Evolutionary conservation across 1,139 yeast species (phyloP).

Genomic region (Geotrichum phurueaensis): DNA sequence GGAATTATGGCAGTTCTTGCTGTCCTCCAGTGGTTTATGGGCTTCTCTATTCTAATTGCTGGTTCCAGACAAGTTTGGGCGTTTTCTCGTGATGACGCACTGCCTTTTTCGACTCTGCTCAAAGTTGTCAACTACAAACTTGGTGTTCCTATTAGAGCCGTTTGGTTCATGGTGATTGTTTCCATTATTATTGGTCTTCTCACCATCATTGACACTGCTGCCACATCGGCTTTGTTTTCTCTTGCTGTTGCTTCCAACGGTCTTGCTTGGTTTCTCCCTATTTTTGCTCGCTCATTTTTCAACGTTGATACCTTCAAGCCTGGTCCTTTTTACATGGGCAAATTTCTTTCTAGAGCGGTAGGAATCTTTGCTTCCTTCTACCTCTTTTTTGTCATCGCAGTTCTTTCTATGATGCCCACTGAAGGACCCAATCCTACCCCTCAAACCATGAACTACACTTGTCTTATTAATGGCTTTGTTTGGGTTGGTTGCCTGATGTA

Average conservation of each 20-base stretch:
- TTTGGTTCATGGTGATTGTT: conserved; percentile 46
- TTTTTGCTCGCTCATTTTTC: conserved; percentile 40
- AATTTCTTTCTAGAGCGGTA: conserved; percentile 38
- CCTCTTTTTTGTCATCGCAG: conserved; percentile 53
- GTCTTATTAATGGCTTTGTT: conserved; percentile 55
- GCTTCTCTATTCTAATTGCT: conserved; percentile 62
- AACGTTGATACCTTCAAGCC: conserved; percentile 51
- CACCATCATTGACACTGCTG: conserved; percentile 52
- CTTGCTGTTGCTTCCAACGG: conserved; percentile 56
- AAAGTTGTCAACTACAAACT: conserved; percentile 49
- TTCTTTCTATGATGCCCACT: conserved; percentile 55
- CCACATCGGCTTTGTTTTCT: conserved; percentile 56
- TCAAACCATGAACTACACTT: conserved; percentile 58
- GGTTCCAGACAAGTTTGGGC: conserved; percentile 85
- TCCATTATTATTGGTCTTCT: conserved; percentile 50
- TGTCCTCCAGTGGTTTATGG: conserved; percentile 49
- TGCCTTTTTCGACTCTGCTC: conserved; percentile 54
- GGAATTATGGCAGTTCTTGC: conserved; percentile 31
- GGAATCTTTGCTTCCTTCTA: conserved; percentile 28
- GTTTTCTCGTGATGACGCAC: conserved; percentile 82
- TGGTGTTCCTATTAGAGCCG: conserved; percentile 57
- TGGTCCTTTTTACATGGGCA: conserved; percentile 60
- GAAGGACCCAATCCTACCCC: conserved; percentile 46
- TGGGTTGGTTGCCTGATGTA: conserved; percentile 47
- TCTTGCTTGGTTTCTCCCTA: conserved; percentile 56